Percentiles rank a stretch among this genome's conserved stretches.
These are phyloP conservation scores for Phyllostachys edulis DNA, from an alignment of 176 grass and related monocot species.

Conservation along the genomic window DNA sequence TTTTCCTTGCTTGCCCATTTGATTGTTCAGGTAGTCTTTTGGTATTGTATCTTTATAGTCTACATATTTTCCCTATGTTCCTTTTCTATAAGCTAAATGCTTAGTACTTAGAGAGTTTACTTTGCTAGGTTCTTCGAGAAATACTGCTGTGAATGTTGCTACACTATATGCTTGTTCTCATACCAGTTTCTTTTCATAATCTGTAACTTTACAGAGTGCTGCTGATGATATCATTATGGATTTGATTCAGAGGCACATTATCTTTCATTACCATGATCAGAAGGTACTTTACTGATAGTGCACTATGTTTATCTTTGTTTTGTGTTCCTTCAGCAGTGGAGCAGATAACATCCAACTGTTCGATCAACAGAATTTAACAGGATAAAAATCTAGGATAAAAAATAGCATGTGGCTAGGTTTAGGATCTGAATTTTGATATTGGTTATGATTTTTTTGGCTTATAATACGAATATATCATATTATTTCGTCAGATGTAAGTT, in stretches of 20 bases:
- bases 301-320: constrained; percentile 19
- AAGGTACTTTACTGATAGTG: constrained; percentile 54
- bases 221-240: constrained; percentile 71
- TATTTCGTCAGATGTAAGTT: background rate
- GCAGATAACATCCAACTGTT: constrained; percentile 14
- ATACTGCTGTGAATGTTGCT: constrained; percentile 10
- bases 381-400: background rate
- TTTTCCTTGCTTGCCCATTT: constrained; percentile 86
- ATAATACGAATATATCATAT: background rate
- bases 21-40: constrained; percentile 75
- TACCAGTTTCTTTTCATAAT: constrained; percentile 26
- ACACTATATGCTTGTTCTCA: constrained; percentile 24
- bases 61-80: constrained; percentile 1
- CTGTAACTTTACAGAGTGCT: constrained; percentile 55
- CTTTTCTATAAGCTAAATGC: background rate
- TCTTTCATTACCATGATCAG: constrained; percentile 66
- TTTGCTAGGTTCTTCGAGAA: background rate
- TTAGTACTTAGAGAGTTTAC: constrained; percentile 7
- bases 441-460: background rate
- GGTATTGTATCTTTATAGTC: constrained; percentile 26
- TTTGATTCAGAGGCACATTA: constrained; percentile 75
- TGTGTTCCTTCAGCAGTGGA: constrained; percentile 7
- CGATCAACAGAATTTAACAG: background rate
- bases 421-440: background rate
- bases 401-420: background rate